Evolutionary conservation across 192 early-diverging fungal species (phyloP).

Genomic region (Radiomyces spectabilis): DNA sequence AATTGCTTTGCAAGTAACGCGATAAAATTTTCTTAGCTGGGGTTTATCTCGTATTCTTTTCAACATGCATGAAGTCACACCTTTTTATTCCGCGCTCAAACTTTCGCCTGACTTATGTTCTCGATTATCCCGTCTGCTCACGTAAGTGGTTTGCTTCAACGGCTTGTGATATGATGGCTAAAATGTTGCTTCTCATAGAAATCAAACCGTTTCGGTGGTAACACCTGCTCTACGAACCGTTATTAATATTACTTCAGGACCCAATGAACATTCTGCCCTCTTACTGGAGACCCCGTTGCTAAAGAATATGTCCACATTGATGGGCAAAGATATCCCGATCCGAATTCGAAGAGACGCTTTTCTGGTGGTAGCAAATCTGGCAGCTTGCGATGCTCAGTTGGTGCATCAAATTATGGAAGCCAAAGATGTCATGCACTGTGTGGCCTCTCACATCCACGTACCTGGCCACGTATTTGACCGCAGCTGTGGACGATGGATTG

Average conservation of each 20-base stretch:
- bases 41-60: slow-evolving; percentile 26
- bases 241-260: slow-evolving; percentile 29
- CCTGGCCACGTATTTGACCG: slow-evolving; percentile 3
- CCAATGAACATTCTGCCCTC: slow-evolving; percentile 11
- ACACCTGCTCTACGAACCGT: slow-evolving; percentile 15
- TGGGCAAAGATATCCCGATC: neutral
- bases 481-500: neutral
- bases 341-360: slow-evolving; percentile 19
- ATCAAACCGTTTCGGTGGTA: neutral
- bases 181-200: too few species aligned
- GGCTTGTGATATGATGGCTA: too few species aligned
- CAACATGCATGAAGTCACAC: slow-evolving; percentile 27
- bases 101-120: slow-evolving; percentile 9
- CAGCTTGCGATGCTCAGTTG: slow-evolving; percentile 9
- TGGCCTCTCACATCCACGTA: slow-evolving; percentile 9
- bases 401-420: slow-evolving; percentile 8
- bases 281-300: slow-evolving; percentile 7
- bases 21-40: slow-evolving; percentile 16
- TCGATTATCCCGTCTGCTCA: slow-evolving; percentile 9
- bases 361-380: slow-evolving; percentile 21
- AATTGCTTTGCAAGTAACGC: too few species aligned
- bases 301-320: neutral
- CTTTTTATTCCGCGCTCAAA: slow-evolving; percentile 4
- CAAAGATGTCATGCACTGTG: slow-evolving; percentile 11
- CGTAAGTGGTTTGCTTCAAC: slow-evolving; percentile 1